These are phyloP conservation scores for Pholiota adiposa DNA, from an alignment of 1,284 basidiomycete genomes.

Conservation along the genomic window DNA sequence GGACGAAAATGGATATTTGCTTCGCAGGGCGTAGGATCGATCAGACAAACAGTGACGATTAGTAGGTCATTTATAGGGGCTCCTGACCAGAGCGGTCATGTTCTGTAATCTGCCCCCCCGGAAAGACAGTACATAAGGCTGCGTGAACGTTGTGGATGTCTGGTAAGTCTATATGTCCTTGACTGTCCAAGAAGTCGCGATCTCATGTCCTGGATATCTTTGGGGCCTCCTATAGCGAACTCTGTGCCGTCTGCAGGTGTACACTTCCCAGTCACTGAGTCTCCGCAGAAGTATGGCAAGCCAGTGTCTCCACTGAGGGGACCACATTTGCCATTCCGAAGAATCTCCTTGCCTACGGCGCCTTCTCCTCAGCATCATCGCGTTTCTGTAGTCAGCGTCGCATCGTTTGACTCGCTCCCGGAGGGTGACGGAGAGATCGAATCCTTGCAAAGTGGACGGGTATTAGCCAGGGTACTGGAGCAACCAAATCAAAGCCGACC, in stretches of 20 bases:
- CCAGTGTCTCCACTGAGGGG: slow-evolving; percentile 23
- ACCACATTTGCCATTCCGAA: slow-evolving; percentile 63
- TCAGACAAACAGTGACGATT: slow-evolving; percentile 13
- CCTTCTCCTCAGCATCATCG: slow-evolving; percentile 54
- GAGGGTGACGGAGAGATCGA: slow-evolving; percentile 50
- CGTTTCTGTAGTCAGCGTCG: slow-evolving; percentile 67
- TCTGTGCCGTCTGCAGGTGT: slow-evolving; percentile 15
- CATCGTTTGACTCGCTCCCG: slow-evolving; percentile 69
- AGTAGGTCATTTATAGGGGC: slow-evolving; percentile 5
- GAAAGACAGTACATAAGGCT: neutral
- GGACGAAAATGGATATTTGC: slow-evolving; percentile 19
- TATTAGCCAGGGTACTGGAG: slow-evolving; percentile 13
- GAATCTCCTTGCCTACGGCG: slow-evolving; percentile 73
- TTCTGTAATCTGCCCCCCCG: neutral
- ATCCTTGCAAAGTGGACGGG: slow-evolving; percentile 18
- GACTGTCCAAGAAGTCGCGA: neutral
- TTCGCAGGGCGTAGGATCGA: slow-evolving; percentile 6
- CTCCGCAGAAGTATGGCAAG: slow-evolving; percentile 25
- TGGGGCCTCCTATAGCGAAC: slow-evolving; percentile 11
- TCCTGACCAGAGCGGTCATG: slow-evolving; percentile 15
- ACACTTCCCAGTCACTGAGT: slow-evolving; percentile 25
- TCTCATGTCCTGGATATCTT: slow-evolving; percentile 9
- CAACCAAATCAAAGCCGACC: slow-evolving; percentile 21
- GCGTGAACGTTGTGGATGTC: slow-evolving; percentile 12
- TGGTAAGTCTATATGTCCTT: slow-evolving; percentile 11